Base-by-base conservation (phyloP, 1,284 basidiomycete genomes). In the Trametes hirsuta region DNA sequence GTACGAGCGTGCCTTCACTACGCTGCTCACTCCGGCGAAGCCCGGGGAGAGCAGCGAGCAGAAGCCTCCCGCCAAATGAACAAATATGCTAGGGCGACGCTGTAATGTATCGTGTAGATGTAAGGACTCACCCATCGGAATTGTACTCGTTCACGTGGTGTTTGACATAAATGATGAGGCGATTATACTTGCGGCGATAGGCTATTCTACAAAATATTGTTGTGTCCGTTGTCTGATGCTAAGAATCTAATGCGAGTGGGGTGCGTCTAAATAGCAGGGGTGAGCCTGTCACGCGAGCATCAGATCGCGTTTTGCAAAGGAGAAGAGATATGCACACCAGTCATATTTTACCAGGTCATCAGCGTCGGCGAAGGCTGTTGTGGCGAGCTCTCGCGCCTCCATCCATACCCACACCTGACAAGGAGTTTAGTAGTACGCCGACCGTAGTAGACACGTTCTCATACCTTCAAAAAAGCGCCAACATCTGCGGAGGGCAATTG, bases 321-420 rank as follows among this genome's bases (percentile, higher is more conserved):
- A 15, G 25, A 4, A 47, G 9, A 9, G 47, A 8, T 1, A 9
- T 36, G 60, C 88, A 65, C 69, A 91, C 91, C 84, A 85, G 73
- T 91, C 91, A 72, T 90, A 88, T 75, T 85, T 88, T 24, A 93
- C 78, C 56, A 92, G 75, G 51, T 95, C 88, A 67, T 97, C 91
- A 22, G 86, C 84, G 66, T 93, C 87, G 53, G 88, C 83, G 44
- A 90, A 81, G 2, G 90, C 88, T 8, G 90, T 80, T 2, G 88
- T 86, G n/a, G 91, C 93, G 54, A 96, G 80, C 61, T 92, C 87
- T 58, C 95, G 83, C 12, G 94, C 94, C 77, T 98, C 95, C 54
- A 95, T 80, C 85, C 88, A 94, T 18, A 96, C 83, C 95, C 95
- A 97, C 44, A 95, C 80, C 91, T 93, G 42, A 46, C 6, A n/a